Evolutionary conservation across 371 early-diverging fungal genomes (phyloP).

Genomic region (Sporodiniella umbellata): DNA sequence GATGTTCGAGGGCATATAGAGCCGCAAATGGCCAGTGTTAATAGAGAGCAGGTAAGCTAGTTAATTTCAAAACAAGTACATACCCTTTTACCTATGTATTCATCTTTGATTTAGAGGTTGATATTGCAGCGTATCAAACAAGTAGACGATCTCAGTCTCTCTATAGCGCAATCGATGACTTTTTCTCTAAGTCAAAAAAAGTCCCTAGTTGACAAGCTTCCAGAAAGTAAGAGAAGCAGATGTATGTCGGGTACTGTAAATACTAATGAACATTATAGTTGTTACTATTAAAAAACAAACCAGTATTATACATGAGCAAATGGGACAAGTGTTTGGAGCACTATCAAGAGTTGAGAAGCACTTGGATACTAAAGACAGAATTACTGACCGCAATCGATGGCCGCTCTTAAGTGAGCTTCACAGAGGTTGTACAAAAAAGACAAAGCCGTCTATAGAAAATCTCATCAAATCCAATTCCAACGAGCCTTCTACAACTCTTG

Average conservation of each 20-base stretch:
- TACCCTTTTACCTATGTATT: not conserved
- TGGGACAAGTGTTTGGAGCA: slow-evolving; percentile 16
- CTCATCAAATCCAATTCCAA: slow-evolving; percentile 9
- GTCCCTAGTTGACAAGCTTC: slow-evolving; percentile 13
- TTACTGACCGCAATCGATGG: slow-evolving; percentile 5
- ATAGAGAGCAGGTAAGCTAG: slow-evolving; percentile 17
- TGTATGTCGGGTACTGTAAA: no score
- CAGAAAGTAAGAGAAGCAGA: slow-evolving; percentile 20
- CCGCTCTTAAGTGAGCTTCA: slow-evolving; percentile 7
- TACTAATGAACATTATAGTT: slow-evolving; percentile 1
- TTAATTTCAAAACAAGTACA: not conserved
- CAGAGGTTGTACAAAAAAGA: not conserved
- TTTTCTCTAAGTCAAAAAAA: slow-evolving; percentile 21
- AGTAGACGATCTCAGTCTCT: slow-evolving; percentile 24
- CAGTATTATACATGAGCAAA: not conserved
- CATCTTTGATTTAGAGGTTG: slow-evolving; percentile 1
- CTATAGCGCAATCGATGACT: slow-evolving; percentile 8
- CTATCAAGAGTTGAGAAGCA: slow-evolving; percentile 11
- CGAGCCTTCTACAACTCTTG: slow-evolving; percentile 12
- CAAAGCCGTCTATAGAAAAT: slow-evolving; percentile 7
- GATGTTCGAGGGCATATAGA: slow-evolving; percentile 15
- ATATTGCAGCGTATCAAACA: slow-evolving; percentile 25
- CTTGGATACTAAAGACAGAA: slow-evolving; percentile 12
- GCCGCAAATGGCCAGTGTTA: slow-evolving; percentile 13
- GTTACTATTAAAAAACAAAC: slow-evolving; percentile 15